Evolutionary conservation across 371 early-diverging fungal genomes (phyloP).

Genomic region (Mortierella sp.): DNA sequence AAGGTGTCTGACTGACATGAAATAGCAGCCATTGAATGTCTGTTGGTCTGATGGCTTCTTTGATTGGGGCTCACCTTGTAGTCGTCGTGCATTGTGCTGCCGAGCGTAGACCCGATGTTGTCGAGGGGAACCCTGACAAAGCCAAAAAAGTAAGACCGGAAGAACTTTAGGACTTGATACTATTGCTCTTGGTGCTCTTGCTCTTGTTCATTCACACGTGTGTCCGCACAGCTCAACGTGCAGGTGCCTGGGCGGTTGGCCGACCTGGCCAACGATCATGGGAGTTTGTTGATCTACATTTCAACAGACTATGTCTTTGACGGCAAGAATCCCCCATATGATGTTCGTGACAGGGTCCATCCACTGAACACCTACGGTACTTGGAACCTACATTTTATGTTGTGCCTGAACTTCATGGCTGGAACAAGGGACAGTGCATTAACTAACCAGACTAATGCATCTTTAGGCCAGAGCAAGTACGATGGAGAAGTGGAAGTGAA

Average conservation of each 20-base stretch:
- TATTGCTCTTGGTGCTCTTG: neutral
- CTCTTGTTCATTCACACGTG: neutral
- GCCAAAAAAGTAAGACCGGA: slow-evolving; percentile 60
- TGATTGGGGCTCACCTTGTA: slow-evolving; percentile 9
- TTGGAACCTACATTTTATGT: too few species aligned
- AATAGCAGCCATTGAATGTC: too few species aligned
- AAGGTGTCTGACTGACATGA: too few species aligned
- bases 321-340: slow-evolving; percentile 82
- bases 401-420: too few species aligned
- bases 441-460: too few species aligned
- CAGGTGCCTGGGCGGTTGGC: slow-evolving; percentile 71
- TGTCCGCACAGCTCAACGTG: slow-evolving; percentile 70
- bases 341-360: slow-evolving; percentile 72
- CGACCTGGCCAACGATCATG: slow-evolving; percentile 56
- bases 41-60: neutral
- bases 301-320: slow-evolving; percentile 96
- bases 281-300: slow-evolving; percentile 77
- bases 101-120: slow-evolving; percentile 88
- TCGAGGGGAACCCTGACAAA: slow-evolving; percentile 70
- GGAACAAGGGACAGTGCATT: too few species aligned
- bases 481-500: slow-evolving; percentile 78
- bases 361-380: slow-evolving; percentile 86
- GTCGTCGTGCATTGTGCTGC: slow-evolving; percentile 89
- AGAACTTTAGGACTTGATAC: too few species aligned
- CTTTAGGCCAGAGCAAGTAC: slow-evolving; percentile 76